Percentiles rank a stretch among this genome's conserved stretches.
These are phyloP conservation scores for Cyberlindnera samutprakarnensis DNA, from an alignment of 805 yeast genomes.

Conservation along the genomic window DNA sequence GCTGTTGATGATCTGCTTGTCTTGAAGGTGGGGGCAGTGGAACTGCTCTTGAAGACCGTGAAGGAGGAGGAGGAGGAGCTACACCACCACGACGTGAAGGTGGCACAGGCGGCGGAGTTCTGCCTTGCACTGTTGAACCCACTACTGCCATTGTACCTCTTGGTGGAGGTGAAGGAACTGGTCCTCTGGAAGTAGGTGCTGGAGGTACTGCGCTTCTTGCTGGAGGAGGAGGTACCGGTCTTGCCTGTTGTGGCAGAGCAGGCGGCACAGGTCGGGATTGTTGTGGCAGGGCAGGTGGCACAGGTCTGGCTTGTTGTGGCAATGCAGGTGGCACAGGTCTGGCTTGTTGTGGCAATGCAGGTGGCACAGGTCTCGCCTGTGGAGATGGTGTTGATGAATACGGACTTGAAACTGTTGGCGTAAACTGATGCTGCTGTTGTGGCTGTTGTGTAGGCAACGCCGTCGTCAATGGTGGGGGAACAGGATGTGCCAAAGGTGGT, in stretches of 20 bases:
- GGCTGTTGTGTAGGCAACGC: conserved; percentile 4
- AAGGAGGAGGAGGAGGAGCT: conserved; percentile 20
- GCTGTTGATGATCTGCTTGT: conserved; percentile 14
- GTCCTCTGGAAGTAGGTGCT: conserved; percentile 3
- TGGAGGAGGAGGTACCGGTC: conserved; percentile 1
- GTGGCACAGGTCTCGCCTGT: too few species aligned
- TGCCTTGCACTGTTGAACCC: conserved; percentile 4
- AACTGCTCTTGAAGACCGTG: conserved; percentile 14
- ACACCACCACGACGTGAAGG: conserved; percentile 15
- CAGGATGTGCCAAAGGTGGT: conserved; percentile 19
- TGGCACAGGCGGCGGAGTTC: conserved; percentile 22
- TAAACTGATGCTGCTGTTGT: too few species aligned
- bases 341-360: too few species aligned
- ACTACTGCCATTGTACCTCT: conserved; percentile 4
- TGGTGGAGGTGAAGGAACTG: conserved; percentile 6
- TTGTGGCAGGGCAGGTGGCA: conserved; percentile 1
- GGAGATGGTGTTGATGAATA: too few species aligned
- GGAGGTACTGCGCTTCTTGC: conserved; percentile 11
- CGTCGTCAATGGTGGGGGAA: conserved; percentile 5
- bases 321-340: too few species aligned
- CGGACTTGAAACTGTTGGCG: too few species aligned
- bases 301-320: too few species aligned
- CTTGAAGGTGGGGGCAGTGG: conserved; percentile 21
- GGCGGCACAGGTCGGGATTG: background rate
- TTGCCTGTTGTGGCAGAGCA: background rate